Conservation (phyloP, 768 basidiomycete species). For the Phylloporus sp. region DNA sequence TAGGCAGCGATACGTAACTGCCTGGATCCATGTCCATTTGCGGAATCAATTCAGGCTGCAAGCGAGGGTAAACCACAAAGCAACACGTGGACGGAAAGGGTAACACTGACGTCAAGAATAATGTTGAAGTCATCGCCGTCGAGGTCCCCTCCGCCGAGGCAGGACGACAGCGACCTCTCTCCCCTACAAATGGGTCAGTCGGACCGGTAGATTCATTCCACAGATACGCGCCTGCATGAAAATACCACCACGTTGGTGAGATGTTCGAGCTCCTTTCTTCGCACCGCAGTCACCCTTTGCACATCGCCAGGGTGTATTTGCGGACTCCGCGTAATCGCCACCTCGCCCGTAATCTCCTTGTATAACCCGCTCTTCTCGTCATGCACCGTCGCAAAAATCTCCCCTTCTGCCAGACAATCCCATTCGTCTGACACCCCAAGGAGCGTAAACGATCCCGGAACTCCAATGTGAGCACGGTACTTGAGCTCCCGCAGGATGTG, state of each 20-base stretch:
- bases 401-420: constrained; percentile 41
- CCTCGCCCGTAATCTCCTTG: constrained; percentile 32
- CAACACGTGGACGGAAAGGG: background rate
- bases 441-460: constrained; percentile 47
- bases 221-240: constrained; percentile 39
- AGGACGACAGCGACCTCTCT: constrained; percentile 41
- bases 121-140: constrained; percentile 52
- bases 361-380: constrained; percentile 30
- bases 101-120: constrained; percentile 37
- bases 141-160: constrained; percentile 51
- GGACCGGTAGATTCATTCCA: background rate
- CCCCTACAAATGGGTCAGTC: constrained; percentile 31
- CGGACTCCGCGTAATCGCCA: constrained; percentile 50
- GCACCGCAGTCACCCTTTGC: constrained; percentile 41
- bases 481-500: constrained; percentile 51
- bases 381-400: constrained; percentile 43
- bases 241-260: constrained; percentile 49
- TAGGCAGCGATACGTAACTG: constrained; percentile 35
- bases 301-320: constrained; percentile 51
- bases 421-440: constrained; percentile 53
- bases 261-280: constrained; percentile 36
- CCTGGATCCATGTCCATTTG: constrained; percentile 28
- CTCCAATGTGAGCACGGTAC: constrained; percentile 46
- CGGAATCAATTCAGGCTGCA: constrained; percentile 32
- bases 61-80: constrained; percentile 6